Evolutionary conservation across 495 filamentous ascomycete species (phyloP), one percentile per base, ranked within the genome.

Genomic region (Neurospora cerealis): DNA sequence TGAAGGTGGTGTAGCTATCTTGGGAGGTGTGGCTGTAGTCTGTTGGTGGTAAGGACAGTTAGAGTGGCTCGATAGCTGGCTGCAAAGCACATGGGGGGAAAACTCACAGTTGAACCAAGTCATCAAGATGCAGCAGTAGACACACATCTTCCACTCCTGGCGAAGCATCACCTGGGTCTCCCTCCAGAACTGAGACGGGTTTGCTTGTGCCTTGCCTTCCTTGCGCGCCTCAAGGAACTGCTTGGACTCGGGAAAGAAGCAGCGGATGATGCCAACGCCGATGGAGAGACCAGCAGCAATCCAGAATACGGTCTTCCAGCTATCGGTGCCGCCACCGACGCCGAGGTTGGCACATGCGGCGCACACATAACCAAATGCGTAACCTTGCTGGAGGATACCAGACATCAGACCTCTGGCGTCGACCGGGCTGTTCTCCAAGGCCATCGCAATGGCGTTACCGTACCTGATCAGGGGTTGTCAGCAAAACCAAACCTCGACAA

Each of bases 361-460:
- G 72, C 91, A 83, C 4, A 95, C 86, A 75, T 93, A 94, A 11
- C 92, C 92, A 38, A 93, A 82, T 5, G 91, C 89, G 75, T 94
- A 94, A 0, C 92, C 92, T 78, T 93, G 91, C 73, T 95, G 92
- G 5, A 93, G 82, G 28, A 94, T 89, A 10, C 92, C 92, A 3
- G 90, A 92, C 88, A 94, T 92, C 13, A 94, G 83, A 71, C 92
- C 91, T 76, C 91, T 85, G 10, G 91, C 89, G 74, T 92, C 83
- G 73, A 82, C 85, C 83, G 91, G 91, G 84, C 89, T 91, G 78
- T 93, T 90, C 75, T 95, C 92, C 38, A 95, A 81, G 0, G 91
- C 92, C 91, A 93, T 94, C 37, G 91, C 91, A 70, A 91, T 90
- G n/a, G 92, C 90, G 78, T 93, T 90, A 62, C 92, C 92, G 81